Evolutionary conservation across 305 asterid species (phyloP).

Genomic region (Solanum aculeatissimum): DNA sequence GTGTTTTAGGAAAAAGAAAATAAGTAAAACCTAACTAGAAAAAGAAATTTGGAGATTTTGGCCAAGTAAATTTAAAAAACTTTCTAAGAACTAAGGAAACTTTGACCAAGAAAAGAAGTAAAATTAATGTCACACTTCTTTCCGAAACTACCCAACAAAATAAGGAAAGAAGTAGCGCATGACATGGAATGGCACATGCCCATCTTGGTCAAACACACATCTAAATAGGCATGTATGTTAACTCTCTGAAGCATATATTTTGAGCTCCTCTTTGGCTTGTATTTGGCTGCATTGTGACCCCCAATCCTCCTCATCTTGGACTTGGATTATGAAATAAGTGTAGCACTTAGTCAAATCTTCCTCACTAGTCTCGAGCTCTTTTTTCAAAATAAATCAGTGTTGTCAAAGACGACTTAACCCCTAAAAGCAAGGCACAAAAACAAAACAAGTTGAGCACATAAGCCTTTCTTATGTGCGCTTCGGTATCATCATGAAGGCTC

Average conservation of each 20-base stretch:
- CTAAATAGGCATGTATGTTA: background rate
- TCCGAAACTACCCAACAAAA: background rate
- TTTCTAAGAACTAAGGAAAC: background rate
- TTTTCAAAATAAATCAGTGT: background rate
- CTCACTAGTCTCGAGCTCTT: background rate
- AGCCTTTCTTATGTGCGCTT: background rate
- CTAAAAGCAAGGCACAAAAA: background rate
- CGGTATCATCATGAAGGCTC: background rate
- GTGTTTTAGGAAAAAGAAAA: background rate
- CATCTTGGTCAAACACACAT: background rate
- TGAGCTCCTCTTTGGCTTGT: background rate
- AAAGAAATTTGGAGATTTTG: background rate
- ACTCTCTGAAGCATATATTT: background rate
- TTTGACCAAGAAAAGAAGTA: background rate
- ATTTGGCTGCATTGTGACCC: background rate
- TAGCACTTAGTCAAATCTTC: background rate
- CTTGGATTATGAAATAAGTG: background rate
- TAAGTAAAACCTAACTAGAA: background rate
- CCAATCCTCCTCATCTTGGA: background rate
- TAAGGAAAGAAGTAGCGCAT: background rate
- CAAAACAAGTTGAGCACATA: background rate
- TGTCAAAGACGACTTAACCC: background rate
- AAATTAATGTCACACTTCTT: background rate
- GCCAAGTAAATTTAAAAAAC: background rate
- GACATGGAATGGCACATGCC: background rate